A percentile compares a stretch with the other conserved stretches of the same genome.
phyloP scores from a whole-genome alignment of 345 rosid genomes.

The Linum usitatissimum region DNA sequence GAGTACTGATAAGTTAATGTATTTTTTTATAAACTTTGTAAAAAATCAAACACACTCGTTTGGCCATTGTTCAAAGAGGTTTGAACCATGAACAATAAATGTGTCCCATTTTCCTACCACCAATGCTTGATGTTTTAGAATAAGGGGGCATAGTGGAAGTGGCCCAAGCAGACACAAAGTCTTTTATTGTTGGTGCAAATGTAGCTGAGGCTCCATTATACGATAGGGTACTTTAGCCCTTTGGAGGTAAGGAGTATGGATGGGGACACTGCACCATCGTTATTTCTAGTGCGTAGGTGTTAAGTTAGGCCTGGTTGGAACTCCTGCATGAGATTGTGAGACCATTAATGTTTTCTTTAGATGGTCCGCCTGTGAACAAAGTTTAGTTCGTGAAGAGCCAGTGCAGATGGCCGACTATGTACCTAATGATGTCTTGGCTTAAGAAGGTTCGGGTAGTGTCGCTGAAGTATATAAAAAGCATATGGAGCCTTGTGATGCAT shows the following conservation, averaged over 20 bases:
- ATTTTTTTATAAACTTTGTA: too few species aligned
- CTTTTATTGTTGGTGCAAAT: background rate
- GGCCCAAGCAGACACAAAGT: background rate
- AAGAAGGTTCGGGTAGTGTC: too few species aligned
- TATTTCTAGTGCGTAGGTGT: background rate
- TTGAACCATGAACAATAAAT: too few species aligned
- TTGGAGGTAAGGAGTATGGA: background rate
- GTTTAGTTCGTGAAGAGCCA: too few species aligned
- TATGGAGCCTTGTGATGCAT: background rate
- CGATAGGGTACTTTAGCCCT: background rate
- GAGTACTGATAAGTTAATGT: too few species aligned
- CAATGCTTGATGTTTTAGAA: conserved; percentile 1
- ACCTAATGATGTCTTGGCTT: too few species aligned
- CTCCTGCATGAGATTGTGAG: background rate
- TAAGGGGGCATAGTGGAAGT: background rate
- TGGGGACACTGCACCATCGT: too few species aligned
- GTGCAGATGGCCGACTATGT: too few species aligned
- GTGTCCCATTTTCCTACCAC: background rate
- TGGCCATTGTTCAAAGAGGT: too few species aligned
- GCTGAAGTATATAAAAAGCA: too few species aligned
- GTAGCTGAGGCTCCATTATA: background rate
- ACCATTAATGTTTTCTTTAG: background rate
- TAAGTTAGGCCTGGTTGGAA: background rate
- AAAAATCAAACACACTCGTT: too few species aligned
- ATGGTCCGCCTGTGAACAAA: too few species aligned